Base-by-base conservation (phyloP, 2,329 filamentous ascomycete genomes). In the Pseudophaeomoniella oleicola region DNA sequence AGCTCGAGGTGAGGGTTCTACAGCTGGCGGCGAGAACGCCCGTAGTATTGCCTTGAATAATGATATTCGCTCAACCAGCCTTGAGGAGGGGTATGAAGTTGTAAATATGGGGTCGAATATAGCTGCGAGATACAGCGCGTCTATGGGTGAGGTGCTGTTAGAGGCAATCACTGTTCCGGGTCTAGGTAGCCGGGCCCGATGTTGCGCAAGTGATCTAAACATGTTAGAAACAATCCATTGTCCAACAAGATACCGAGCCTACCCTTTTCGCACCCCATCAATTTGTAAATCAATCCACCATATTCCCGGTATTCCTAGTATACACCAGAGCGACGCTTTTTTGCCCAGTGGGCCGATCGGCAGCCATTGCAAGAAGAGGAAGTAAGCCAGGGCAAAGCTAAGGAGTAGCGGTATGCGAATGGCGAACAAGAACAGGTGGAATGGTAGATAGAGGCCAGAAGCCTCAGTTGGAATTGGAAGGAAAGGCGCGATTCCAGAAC, bases 271-370 rank as follows among this genome's bases (percentile, higher is more conserved):
- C 37, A 98, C 90, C 40, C 88, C 88, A 56, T 98, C 90, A 46
- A 98, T 84, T 58, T 94, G 88, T n/a, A 98, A 66, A 59, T 98
- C 90, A 39, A 94, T 79, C 88, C 88, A 96, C 86, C 87, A 96
- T 39, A 98, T 83, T 17, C 90, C 88, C 0, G 87, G 85, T 40
- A 93, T 81, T 27, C 77, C 81, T 47, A 98, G 72, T 45, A 96
- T 72, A 42, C 76, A 72, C 88, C 90, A 96, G 37, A 96, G 63
- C 34, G 85, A 75, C 10, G 82, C 75, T 61, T 96, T 96, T 51
- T 85, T 85, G 31, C 77, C 61, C 19, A 77, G 51, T 5, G 70
- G 69, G 1, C 75, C 75, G 6, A 81, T 67, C 0, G 86, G 86
- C 11, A 94, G 71, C 70, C 79, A 82, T 62, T 88, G 83, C 37